phyloP scores from a whole-genome alignment of 805 yeast genomes.

The Sugiyamaella floridensis region DNA sequence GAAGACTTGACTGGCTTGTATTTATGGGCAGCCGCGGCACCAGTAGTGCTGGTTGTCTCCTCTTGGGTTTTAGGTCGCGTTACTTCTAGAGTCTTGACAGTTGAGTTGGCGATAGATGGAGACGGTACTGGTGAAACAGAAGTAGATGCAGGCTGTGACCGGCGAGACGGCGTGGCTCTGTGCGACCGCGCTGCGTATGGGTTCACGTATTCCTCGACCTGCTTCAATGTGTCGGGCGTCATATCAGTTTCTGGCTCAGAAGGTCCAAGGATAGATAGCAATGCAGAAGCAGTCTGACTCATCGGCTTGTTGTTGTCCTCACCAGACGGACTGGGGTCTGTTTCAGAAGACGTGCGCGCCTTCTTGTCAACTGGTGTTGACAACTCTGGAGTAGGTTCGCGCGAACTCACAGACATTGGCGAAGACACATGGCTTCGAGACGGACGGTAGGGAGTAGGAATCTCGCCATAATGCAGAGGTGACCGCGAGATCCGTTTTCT shows the following conservation, averaged over 20 bases:
- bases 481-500: not conserved
- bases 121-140: not conserved
- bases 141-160: not conserved
- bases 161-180: conserved; percentile 3
- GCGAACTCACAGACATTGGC: not conserved
- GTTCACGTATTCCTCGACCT: conserved; percentile 33
- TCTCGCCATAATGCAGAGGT: conserved; percentile 5
- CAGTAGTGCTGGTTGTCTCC: not conserved
- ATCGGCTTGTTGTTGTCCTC: conserved; percentile 18
- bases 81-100: not conserved
- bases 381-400: not conserved
- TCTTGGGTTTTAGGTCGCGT: not conserved
- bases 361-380: too few species aligned
- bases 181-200: conserved; percentile 34
- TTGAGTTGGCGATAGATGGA: not conserved
- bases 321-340: not conserved
- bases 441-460: conserved; percentile 15
- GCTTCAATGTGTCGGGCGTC: conserved; percentile 12
- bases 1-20: conserved; percentile 17
- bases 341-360: not conserved
- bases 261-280: conserved; percentile 40
- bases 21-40: conserved; percentile 1
- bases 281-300: conserved; percentile 45
- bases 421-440: not conserved
- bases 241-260: conserved; percentile 16